These are phyloP conservation scores for Claviceps paspali DNA, from an alignment of 2,329 filamentous ascomycete genomes.

Conservation along the genomic window DNA sequence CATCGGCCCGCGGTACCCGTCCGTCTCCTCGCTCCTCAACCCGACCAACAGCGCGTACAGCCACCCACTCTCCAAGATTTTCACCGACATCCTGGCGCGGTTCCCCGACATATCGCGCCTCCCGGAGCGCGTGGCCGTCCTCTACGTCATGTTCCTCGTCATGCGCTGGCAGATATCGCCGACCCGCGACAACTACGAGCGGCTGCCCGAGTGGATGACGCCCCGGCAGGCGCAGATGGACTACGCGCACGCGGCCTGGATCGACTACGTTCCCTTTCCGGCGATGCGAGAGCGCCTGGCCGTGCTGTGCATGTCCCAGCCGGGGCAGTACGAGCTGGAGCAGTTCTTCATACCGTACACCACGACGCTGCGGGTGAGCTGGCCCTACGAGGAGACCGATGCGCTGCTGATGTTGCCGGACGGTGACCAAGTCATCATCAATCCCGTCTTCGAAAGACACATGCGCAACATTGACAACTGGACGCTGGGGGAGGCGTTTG, in stretches of 20 bases:
- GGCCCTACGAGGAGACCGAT: conserved; percentile 65
- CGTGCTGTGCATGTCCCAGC: conserved; percentile 29
- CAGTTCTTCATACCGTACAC: conserved; percentile 77
- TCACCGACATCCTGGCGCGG: conserved; percentile 72
- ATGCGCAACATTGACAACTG: conserved; percentile 64
- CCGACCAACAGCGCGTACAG: conserved; percentile 45
- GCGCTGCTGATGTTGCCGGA: conserved; percentile 45
- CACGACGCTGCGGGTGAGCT: conserved; percentile 60
- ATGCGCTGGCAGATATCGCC: conserved; percentile 79
- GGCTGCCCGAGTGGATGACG: conserved; percentile 57
- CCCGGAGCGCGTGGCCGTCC: conserved; percentile 66
- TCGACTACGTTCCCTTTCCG: conserved; percentile 71
- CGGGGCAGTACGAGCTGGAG: conserved; percentile 48
- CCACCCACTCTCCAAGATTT: conserved; percentile 69
- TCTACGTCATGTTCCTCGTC: conserved; percentile 76
- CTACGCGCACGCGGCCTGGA: conserved; percentile 60
- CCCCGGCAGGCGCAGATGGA: conserved; percentile 53
- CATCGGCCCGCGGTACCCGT: conserved; percentile 64
- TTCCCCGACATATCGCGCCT: conserved; percentile 67
- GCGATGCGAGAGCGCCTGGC: conserved; percentile 55
- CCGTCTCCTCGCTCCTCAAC: conserved; percentile 64
- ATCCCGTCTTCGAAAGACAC: conserved; percentile 75
- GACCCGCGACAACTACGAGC: conserved; percentile 62
- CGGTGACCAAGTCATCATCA: conserved; percentile 57
- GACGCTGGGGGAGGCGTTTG: conserved; percentile 59